Evolutionary conservation across 2,329 filamentous ascomycete genomes (phyloP), one percentile per base, ranked within the genome.

Genomic region (Neopestalotiopsis sp.): DNA sequence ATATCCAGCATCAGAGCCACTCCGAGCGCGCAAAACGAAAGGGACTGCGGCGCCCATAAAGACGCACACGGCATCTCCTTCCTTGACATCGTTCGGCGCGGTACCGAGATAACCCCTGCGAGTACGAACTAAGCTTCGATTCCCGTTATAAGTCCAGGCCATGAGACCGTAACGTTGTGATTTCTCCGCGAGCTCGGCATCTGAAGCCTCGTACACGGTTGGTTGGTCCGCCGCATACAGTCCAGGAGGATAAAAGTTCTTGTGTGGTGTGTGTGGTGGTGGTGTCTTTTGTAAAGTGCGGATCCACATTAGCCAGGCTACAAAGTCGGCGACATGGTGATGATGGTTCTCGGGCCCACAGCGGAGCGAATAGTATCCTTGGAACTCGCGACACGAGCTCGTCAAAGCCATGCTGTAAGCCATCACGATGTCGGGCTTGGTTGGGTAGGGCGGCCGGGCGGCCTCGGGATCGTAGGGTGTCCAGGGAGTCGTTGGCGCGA

Each of bases 31-130:
- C 65, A 67, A 20, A 38, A 67, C 45, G n/a, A 67, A 67, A 2
- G 65, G 65, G 24, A 67, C 65, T 34, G 65, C 65, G 17, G 38
- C 65, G 24, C 57, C 65, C 65, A 60, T 60, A 28, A 67, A 49
- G 57, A 67, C 20, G 56, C 52, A 58, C 13, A 67, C 57, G 20
- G 60, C 20, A 20, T 67, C 65, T 4, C 65, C 65, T 7, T 58
- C 24, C 38, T 20, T 34, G 14, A 67, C 65, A 32, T 52, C 24
- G 14, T 38, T 20, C 4, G 57, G 65, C 4, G 56, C 65, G 6
- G 38, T 60, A 10, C 65, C 57, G 4, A 67, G 40, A n/a, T 60
- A 67, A 1, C 65, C 65, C 65, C 65, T 52, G 17, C 56, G 34
- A 5, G 65, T 67, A 2, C 65, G 56, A 7, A 34, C 58, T 9